phyloP scores from a whole-genome alignment of 169 alveolate genomes.

The Theileria luwenshuni region DNA sequence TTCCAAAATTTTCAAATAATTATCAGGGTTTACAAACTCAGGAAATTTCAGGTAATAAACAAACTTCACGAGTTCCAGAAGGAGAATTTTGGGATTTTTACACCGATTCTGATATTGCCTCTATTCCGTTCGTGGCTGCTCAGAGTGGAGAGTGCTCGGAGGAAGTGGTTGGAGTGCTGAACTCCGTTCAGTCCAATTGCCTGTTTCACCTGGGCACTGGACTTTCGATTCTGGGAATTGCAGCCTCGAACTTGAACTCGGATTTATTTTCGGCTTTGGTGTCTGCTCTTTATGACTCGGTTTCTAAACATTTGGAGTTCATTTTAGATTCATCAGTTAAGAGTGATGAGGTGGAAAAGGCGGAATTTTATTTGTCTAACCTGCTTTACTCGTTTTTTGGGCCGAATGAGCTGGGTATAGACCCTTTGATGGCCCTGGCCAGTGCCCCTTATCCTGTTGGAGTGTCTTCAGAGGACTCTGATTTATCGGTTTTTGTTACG shows the following conservation, averaged over 20 bases:
- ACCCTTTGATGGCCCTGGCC: slow-evolving; percentile 77
- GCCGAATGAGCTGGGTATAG: slow-evolving; percentile 66
- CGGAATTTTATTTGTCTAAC: neutral
- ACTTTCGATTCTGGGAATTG: slow-evolving; percentile 64
- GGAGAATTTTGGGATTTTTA: neutral
- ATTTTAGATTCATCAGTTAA: neutral
- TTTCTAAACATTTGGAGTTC: neutral
- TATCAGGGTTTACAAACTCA: no score
- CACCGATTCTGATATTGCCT: slow-evolving; percentile 20
- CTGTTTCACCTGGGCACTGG: slow-evolving; percentile 74
- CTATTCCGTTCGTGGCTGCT: slow-evolving; percentile 63
- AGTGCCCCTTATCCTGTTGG: slow-evolving; percentile 27
- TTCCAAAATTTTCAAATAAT: no score
- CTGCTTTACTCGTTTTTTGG: slow-evolving; percentile 32
- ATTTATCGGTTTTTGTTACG: neutral
- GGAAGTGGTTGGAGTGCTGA: slow-evolving; percentile 36
- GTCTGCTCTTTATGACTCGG: slow-evolving; percentile 36
- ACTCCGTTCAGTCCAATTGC: slow-evolving; percentile 46
- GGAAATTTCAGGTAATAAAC: neutral
- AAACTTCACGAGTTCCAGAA: neutral
- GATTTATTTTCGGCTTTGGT: slow-evolving; percentile 57
- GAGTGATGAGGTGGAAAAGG: slow-evolving; percentile 1
- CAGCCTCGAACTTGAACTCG: slow-evolving; percentile 67
- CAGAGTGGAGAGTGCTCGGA: slow-evolving; percentile 36
- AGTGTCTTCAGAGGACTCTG: neutral